Evolutionary conservation across 495 filamentous ascomycete species (phyloP).

Genomic region (Penicillium robsamsonii): DNA sequence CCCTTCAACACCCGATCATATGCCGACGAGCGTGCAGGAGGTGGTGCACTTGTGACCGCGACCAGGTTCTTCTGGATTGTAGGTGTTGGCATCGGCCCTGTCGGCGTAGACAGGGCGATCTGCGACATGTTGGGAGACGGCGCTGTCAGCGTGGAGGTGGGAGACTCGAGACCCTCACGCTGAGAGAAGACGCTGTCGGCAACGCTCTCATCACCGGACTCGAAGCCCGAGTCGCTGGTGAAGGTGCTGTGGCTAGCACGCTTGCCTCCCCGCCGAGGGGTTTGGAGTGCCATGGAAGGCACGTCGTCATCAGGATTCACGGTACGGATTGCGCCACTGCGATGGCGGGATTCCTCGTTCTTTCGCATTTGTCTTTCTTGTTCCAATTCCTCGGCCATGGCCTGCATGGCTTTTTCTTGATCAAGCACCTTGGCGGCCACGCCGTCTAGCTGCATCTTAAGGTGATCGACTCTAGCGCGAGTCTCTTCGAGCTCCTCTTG

Average conservation of each 20-base stretch:
- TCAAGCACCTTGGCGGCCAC: conserved; percentile 67
- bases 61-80: conserved; percentile 27
- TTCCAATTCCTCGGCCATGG: conserved; percentile 61
- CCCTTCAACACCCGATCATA: conserved; percentile 46
- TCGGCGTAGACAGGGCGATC: conserved; percentile 32
- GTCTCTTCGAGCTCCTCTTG: conserved; percentile 73
- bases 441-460: conserved; percentile 73
- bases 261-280: conserved; percentile 46
- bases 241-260: conserved; percentile 53
- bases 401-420: conserved; percentile 63
- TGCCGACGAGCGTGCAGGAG: conserved; percentile 35
- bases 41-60: conserved; percentile 16
- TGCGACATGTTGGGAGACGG: conserved; percentile 42
- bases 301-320: conserved; percentile 35
- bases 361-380: conserved; percentile 55
- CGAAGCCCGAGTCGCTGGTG: conserved; percentile 53
- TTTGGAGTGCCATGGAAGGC: conserved; percentile 54
- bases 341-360: conserved; percentile 53
- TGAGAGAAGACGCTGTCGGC: conserved; percentile 65
- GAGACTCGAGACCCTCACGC: conserved; percentile 50
- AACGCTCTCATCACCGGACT: conserved; percentile 54
- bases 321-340: conserved; percentile 36
- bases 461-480: conserved; percentile 60
- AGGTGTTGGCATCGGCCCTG: conserved; percentile 21
- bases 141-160: conserved; percentile 48